Evolutionary conservation across 768 basidiomycete genomes (phyloP).

Genomic region (Termitomyces sp.): DNA sequence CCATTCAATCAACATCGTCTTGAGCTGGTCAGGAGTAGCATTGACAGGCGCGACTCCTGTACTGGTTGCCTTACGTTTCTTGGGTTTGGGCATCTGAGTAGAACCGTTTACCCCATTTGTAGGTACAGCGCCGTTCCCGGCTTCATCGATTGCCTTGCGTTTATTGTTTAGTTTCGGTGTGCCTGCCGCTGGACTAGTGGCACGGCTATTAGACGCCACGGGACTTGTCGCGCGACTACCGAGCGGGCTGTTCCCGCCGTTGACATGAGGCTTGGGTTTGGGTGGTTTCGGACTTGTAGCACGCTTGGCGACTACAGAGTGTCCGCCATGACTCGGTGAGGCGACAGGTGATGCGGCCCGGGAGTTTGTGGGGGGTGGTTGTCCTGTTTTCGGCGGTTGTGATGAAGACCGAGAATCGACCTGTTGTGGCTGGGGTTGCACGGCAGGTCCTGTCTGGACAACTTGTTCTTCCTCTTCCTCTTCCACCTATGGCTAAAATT

Average conservation of each 20-base stretch:
- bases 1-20: constrained; percentile 73
- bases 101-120: constrained; percentile 12
- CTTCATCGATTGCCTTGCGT: constrained; percentile 44
- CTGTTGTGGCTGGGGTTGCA: constrained; percentile 46
- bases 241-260: constrained; percentile 60
- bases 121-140: constrained; percentile 20
- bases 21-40: constrained; percentile 54
- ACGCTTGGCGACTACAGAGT: constrained; percentile 77
- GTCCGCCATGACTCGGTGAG: constrained; percentile 60
- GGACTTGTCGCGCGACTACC: constrained; percentile 56
- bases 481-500: constrained; percentile 42
- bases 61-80: constrained; percentile 60
- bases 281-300: constrained; percentile 79
- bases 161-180: constrained; percentile 32
- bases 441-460: constrained; percentile 35
- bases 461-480: constrained; percentile 68
- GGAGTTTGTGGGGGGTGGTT: constrained; percentile 37
- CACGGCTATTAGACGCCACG: constrained; percentile 33
- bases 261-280: constrained; percentile 48
- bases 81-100: constrained; percentile 28
- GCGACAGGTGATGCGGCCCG: constrained; percentile 59
- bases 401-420: constrained; percentile 44
- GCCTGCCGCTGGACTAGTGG: constrained; percentile 40
- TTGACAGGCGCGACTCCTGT: constrained; percentile 27
- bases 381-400: constrained; percentile 36